Base-by-base conservation (phyloP, 441 rosid genomes). In the Metrosideros polymorpha region DNA sequence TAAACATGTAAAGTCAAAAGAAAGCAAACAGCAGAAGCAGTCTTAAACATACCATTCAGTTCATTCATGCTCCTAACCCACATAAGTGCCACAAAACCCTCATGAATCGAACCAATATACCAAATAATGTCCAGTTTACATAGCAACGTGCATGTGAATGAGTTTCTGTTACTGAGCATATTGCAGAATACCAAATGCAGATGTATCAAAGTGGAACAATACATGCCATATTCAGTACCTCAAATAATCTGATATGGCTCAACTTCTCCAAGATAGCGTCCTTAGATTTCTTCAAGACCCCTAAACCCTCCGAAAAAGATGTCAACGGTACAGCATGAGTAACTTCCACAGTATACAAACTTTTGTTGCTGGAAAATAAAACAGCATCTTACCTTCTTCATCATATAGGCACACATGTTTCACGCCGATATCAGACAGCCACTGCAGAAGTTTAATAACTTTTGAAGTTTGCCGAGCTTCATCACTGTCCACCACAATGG, bases 261-360 rank as follows among this genome's bases (percentile, higher is more conserved):
- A 93, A 87, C 83, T 90, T 90, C 86, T 30, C 83, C 83, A 95
- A 82, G 82, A 96, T 93, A 82, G 85, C 90, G 61, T 94, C 92
- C 91, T 94, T 95, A 82, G 93, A 94, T 90, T 91, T 94, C 95
- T 97, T 94, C 89, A 96, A 89, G 83, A 94, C 89, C 85, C 99
- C 99, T 97, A 84, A 32, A 87, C 86, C 49, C 83, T 86, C 85
- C 54, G 84, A 89, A 77, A 42, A 86, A 84, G 56, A 42, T n/a
- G 50, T 83, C 77, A 50, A 51, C 76, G 83, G 63, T 32, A 57
- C 27, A 52, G 54, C 47, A 10, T 71, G 47, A 35, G 79, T 71
- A 39, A 50, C 57, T 50, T 83, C 57, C 56, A 50, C 17, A 50
- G 45, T 19, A 55, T 52, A 32, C 22, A 49, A 82, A n/a, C 56